Conservation (phyloP, 2,329 filamentous ascomycete genomes). For the Talaromyces albobiverticillius region DNA sequence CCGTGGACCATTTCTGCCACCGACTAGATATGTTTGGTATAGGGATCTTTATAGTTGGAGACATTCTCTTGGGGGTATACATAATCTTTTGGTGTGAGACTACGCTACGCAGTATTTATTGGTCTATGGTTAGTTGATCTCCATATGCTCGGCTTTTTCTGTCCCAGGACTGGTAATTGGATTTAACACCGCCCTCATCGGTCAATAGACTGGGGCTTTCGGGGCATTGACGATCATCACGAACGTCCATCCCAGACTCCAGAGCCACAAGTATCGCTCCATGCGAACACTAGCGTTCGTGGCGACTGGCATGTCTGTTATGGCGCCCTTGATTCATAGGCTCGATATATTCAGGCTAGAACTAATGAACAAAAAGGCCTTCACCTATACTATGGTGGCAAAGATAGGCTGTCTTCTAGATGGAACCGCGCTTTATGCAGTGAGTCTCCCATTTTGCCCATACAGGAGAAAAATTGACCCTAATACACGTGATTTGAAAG, state of each 20-base stretch:
- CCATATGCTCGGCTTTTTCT: not conserved
- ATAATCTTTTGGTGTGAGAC: not conserved
- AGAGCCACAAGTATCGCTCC: not conserved
- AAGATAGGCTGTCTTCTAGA: not conserved
- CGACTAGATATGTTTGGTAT: constrained; percentile 25
- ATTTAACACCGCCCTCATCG: not conserved
- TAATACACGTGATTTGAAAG: not conserved
- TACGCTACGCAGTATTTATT: not conserved
- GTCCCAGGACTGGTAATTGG: not conserved
- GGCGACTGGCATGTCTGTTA: not conserved
- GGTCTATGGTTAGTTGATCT: not conserved
- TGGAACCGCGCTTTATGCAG: not conserved
- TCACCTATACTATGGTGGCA: not conserved
- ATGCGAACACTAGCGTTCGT: not conserved
- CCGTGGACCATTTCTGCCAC: constrained; percentile 22
- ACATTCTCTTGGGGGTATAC: too few species aligned
- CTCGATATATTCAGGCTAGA: not conserved
- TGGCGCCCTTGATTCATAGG: not conserved
- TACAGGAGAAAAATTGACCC: not conserved
- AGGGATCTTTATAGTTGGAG: too few species aligned
- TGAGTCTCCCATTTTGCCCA: not conserved
- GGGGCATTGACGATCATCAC: not conserved
- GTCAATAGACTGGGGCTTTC: not conserved
- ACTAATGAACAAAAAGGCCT: not conserved
- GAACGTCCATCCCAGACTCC: not conserved